Evolutionary conservation across 2,329 filamentous ascomycete genomes (phyloP).

Genomic region (Alternaria sp.): DNA sequence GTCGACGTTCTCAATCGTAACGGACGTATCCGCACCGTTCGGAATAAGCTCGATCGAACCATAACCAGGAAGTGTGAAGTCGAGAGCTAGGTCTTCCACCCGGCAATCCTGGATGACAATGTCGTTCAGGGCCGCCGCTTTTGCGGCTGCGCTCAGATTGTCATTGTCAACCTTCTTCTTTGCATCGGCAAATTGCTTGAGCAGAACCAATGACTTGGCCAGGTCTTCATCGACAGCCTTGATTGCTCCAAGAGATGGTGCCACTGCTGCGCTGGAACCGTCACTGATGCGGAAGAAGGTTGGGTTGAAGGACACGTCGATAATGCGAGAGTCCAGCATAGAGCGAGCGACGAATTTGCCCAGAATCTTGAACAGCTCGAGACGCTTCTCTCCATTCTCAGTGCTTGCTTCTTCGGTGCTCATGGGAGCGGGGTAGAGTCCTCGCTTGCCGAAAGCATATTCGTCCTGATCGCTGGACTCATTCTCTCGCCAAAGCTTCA

Average conservation of each 20-base stretch:
- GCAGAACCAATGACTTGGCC: slow-evolving; percentile 80
- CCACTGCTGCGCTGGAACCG: slow-evolving; percentile 64
- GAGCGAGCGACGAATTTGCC: slow-evolving; percentile 97
- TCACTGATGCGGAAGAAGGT: slow-evolving; percentile 96
- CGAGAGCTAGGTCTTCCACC: slow-evolving; percentile 86
- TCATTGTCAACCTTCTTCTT: slow-evolving; percentile 83
- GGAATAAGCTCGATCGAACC: slow-evolving; percentile 79
- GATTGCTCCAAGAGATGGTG: slow-evolving; percentile 85
- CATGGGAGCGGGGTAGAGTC: slow-evolving; percentile 91
- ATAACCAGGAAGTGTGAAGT: slow-evolving; percentile 95
- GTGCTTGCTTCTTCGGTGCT: slow-evolving; percentile 75
- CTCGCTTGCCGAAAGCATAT: slow-evolving; percentile 82
- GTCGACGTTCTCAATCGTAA: slow-evolving; percentile 92
- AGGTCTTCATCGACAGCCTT: slow-evolving; percentile 87
- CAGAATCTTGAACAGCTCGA: slow-evolving; percentile 89
- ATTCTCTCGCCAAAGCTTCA: slow-evolving; percentile 94
- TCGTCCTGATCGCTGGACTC: slow-evolving; percentile 76
- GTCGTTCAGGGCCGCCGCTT: slow-evolving; percentile 70
- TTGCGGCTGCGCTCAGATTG: slow-evolving; percentile 70
- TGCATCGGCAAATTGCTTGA: slow-evolving; percentile 83
- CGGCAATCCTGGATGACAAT: slow-evolving; percentile 77
- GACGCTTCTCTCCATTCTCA: slow-evolving; percentile 83
- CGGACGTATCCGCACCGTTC: slow-evolving; percentile 73
- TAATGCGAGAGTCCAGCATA: slow-evolving; percentile 97
- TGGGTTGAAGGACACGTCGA: slow-evolving; percentile 95